Evolutionary conservation across 352 stramenopile species (phyloP).

Genomic region (Phytophthora cajani): DNA sequence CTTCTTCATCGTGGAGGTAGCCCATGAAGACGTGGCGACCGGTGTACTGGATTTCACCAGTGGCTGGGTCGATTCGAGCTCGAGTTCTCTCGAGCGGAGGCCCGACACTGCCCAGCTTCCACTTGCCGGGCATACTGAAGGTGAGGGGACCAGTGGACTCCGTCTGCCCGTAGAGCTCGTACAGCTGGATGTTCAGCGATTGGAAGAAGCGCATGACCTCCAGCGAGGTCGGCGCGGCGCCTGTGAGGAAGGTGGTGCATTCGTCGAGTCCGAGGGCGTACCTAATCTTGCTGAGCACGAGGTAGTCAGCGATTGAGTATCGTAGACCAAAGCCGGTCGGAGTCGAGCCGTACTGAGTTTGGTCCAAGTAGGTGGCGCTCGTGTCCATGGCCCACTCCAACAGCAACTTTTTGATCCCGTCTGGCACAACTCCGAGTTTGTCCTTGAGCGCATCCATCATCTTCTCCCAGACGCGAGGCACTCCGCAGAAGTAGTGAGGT

Average conservation of each 20-base stretch:
- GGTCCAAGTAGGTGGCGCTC: too few relatives aligned
- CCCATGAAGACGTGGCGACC: constrained; percentile 76
- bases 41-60: constrained; percentile 1
- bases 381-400: constrained; percentile 82
- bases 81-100: constrained; percentile 48
- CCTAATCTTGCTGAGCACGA: constrained; percentile 36
- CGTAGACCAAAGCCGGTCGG: too few relatives aligned
- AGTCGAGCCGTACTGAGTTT: constrained; percentile 3
- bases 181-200: constrained; percentile 91
- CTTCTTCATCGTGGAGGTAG: constrained; percentile 64
- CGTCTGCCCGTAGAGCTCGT: constrained; percentile 90
- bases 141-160: constrained; percentile 86
- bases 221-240: constrained; percentile 65
- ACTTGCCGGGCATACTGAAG: constrained; percentile 61
- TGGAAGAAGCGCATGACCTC: constrained; percentile 84
- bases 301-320: too few relatives aligned
- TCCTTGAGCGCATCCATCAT: constrained; percentile 84
- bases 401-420: constrained; percentile 85
- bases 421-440: constrained; percentile 29
- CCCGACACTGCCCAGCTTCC: constrained; percentile 82
- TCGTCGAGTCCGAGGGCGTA: constrained; percentile 74
- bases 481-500: constrained; percentile 82
- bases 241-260: constrained; percentile 78
- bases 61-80: constrained; percentile 5
- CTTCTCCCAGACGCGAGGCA: constrained; percentile 90